Evolutionary conservation across 2,329 filamentous ascomycete species (phyloP).

Genomic region (Pezicula radicicola): DNA sequence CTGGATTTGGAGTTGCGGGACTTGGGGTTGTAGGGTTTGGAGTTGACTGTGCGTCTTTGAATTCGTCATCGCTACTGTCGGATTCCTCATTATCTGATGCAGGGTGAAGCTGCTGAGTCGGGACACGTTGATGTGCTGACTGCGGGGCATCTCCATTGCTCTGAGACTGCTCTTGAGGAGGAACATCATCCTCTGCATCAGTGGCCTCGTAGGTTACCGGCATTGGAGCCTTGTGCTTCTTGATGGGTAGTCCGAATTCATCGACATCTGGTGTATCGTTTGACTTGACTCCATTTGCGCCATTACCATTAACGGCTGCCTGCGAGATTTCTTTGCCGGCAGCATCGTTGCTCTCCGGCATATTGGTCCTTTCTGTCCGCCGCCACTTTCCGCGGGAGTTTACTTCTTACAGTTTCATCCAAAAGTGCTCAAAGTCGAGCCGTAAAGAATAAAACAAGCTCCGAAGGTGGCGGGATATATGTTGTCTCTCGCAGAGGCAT

Average conservation of each 20-base stretch:
- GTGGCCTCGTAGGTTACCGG: slow-evolving; percentile 10
- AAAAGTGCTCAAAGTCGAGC: neutral
- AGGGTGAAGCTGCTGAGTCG: neutral
- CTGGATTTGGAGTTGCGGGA: slow-evolving; percentile 13
- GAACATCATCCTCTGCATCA: slow-evolving; percentile 12
- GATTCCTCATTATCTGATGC: slow-evolving; percentile 19
- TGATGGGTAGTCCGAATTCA: slow-evolving; percentile 69
- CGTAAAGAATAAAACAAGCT: neutral
- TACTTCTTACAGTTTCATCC: slow-evolving; percentile 1
- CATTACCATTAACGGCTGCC: slow-evolving; percentile 14
- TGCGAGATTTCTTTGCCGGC: slow-evolving; percentile 11
- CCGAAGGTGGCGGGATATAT: neutral
- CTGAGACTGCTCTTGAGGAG: slow-evolving; percentile 5
- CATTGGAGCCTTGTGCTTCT: slow-evolving; percentile 39
- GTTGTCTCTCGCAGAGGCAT: neutral
- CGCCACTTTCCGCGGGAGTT: slow-evolving; percentile 12
- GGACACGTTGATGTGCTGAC: neutral
- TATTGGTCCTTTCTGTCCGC: slow-evolving; percentile 16
- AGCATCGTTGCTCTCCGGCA: slow-evolving; percentile 24
- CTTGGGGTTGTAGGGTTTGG: slow-evolving; percentile 19
- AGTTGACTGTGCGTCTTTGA: slow-evolving; percentile 33
- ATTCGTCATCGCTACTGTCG: slow-evolving; percentile 38
- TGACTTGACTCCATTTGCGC: slow-evolving; percentile 1
- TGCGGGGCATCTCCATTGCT: slow-evolving; percentile 7
- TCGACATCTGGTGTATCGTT: slow-evolving; percentile 48